Conservation (phyloP, 2,329 filamentous ascomycete genomes). For the Microascus cirrosus region DNA sequence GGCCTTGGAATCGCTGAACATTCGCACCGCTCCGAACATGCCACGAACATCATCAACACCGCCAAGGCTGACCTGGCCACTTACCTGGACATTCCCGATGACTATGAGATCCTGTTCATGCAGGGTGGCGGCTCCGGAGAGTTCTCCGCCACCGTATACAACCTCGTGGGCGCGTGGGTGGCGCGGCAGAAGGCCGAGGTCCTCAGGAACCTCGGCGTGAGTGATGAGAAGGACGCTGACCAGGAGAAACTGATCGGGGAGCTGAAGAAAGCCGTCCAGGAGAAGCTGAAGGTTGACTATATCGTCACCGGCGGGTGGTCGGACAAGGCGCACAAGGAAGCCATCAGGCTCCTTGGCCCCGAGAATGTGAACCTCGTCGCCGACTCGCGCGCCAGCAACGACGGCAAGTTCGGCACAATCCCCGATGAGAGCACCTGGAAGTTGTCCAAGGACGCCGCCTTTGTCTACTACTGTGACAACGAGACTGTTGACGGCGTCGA, state of each 20-base stretch:
- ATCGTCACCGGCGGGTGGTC: conserved; percentile 84
- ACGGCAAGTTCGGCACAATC: conserved; percentile 79
- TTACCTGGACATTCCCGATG: conserved; percentile 71
- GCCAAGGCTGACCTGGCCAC: conserved; percentile 62
- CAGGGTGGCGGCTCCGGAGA: conserved; percentile 77
- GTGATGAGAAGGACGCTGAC: conserved; percentile 31
- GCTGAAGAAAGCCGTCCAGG: conserved; percentile 51
- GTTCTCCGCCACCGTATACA: conserved; percentile 76
- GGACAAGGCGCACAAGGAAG: conserved; percentile 79
- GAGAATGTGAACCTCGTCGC: conserved; percentile 71
- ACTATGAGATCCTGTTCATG: conserved; percentile 84
- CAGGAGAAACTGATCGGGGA: conserved; percentile 46
- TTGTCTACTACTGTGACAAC: conserved; percentile 89
- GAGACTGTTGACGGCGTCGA: conserved; percentile 93
- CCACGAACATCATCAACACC: conserved; percentile 66
- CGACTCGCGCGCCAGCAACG: conserved; percentile 54
- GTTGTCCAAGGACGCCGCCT: conserved; percentile 54
- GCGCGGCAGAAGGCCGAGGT: conserved; percentile 52
- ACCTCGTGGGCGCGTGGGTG: conserved; percentile 76
- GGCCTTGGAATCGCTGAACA: conserved; percentile 85
- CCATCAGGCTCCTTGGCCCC: conserved; percentile 61
- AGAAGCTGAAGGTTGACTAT: conserved; percentile 76
- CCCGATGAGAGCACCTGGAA: conserved; percentile 71
- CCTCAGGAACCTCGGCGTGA: conserved; percentile 37
- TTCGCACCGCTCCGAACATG: conserved; percentile 73